Evolutionary conservation across 306 rosid species (phyloP), one percentile per base, ranked within the genome.

Genomic region (Cicer arietinum): DNA sequence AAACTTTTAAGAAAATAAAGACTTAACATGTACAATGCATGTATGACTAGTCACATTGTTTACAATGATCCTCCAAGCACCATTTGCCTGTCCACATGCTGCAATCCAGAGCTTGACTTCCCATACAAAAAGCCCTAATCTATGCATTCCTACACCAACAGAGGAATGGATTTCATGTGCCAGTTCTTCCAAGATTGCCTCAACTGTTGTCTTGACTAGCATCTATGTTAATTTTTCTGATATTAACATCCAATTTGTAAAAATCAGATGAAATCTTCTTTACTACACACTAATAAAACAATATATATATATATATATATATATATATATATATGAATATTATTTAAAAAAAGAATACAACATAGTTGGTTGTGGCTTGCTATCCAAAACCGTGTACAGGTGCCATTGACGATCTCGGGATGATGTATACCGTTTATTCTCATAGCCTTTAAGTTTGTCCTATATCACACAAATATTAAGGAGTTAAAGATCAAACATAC

Each of bases 361-460:
- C 22, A 20, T 20, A 76, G 85, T 84, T 74, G 91, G 85, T 61
- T 68, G 75, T 42, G 91, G 97, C 85, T 84, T 87, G 68, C 50
- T 69, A 56, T 94, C 97, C 61, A 83, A 82, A 81, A 90, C 90
- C 3, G 90, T 89, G 86, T 94, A 94, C 56, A 94, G 85, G 79
- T 94, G 98, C 98, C 98, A 94, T 70, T 94, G 98, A 69, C 96
- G 97, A 79, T 94, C 97, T 61, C 97, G 85, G 9, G 98, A 94
- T 79, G 97, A 96, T 7, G 96, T 91, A 80, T 91, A 89, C 62
- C 78, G 88, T 69, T 90, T 85, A 64, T 86, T 91, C 77, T 84
- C 92, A 59, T 91, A 94, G 71, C 89, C 89, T 85, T 94, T 94
- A 75, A 91, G 98, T 82, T 95, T 95, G 77, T 89, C 99, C 99